Base-by-base conservation (phyloP, 1,284 basidiomycete genomes). In the Filobasidium uniguttulatum region DNA sequence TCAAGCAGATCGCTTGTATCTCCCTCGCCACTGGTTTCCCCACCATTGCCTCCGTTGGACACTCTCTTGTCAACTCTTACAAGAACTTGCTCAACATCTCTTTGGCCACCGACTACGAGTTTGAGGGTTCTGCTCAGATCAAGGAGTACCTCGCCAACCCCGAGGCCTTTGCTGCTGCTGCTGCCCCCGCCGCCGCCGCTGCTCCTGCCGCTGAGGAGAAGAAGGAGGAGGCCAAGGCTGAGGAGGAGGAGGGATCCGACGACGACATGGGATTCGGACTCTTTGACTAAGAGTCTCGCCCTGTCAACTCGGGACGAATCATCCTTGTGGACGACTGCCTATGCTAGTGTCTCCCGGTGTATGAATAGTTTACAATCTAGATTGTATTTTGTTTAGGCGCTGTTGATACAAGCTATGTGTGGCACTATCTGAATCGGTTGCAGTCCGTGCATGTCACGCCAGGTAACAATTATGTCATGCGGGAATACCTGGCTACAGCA, bases 131-230 rank as follows among this genome's bases (percentile, higher is more conserved):
- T 54, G 85, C 85, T 68, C 88, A 96, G 85, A 80, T 84, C 73
- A 96, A 96, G 78, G 91, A 87, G 69, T 86, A 83, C 74, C 81
- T 97, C 60, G 91, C 84, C 68, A 94, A 97, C 78, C 91, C 91
- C 53, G 89, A 94, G 58, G 91, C 90, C 28, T 97, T 91, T 68
- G 88, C 84, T 53, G 83, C 73, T 56, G 84, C 82, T 46, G 75
- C 77, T 58, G 79, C 77, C 49, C 76, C 75, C 31, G 75, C 73
- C 19, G 71, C 72, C 25, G 72, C 73, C 47, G 74, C 76, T 40
- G 74, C 74, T 40, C 72, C 73, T 34, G 70, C 72, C 37, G 67
- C 67, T 50, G 73, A 70, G 26, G 73, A 71, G 56, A 73, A 68
- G 57, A 62, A 63, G 53, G 61, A 73, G 55, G 73, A 75, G 57